Evolutionary conservation across 192 early-diverging fungal species (phyloP), one percentile per base, ranked within the genome.

Genomic region (Allomyces macrogynus): DNA sequence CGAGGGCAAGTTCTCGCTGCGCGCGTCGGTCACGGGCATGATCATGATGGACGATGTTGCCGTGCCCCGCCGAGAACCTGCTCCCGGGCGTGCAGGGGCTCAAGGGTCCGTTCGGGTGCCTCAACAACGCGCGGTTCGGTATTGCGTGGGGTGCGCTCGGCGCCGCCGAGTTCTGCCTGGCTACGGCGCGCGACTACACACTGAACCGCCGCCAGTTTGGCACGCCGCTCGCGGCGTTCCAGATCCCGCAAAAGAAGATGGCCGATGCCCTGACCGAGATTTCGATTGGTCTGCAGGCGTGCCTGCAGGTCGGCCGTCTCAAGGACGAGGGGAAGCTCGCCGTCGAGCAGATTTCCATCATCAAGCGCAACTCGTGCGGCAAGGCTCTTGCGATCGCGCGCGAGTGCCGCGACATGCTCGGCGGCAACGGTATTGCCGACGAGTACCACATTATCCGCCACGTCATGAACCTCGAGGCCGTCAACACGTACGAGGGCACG

Each of bases 31-130:
- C 65, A 98, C 95, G 0, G 95, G 95, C 25, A 93, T 95, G 91
- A 96, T 98, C 72, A 87, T 90, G 86, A 95, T 98, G 92, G 93
- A 98, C 68, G 87, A 94, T 66, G 95, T 98, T 24, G 83, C 87
- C 70, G 87, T 98, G 10, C 91, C n/a, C 93, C 4, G 83, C 73
- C 23, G 89, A 90, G 67, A 93, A 94, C 73, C 76, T 98, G 74
- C 77, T 98, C 18, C 95, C 95, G 62, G 81, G 87, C n/a, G 92
- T 87, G 1, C 73, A 80, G 27, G 93, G 95, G 16, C 81, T 98
- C 49, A 86, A 87, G 77, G 95, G 95, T 24, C 93, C 95, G 9
- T 98, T 98, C 68, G 91, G 92, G 62, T 98, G 93, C 71, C 78
- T 98, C 5, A 98, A 98, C 79, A 95, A 96, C 72, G 95, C 95